These are phyloP conservation scores for Aspergillus niger DNA, from an alignment of 2,329 filamentous ascomycete species.

Conservation along the genomic window DNA sequence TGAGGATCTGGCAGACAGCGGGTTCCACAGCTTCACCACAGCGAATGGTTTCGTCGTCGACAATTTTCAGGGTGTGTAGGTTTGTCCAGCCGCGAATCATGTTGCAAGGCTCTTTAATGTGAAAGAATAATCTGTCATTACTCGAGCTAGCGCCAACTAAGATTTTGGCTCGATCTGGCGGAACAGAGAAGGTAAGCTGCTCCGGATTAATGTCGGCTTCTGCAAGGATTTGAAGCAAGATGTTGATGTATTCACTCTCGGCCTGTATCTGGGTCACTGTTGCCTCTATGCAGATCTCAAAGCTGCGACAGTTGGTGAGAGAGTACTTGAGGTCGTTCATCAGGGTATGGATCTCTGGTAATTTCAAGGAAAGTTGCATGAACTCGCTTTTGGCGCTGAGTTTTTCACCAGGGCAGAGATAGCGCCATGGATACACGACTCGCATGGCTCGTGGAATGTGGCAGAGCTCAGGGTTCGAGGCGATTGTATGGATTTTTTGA, in stretches of 20 bases:
- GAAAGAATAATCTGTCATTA: too few relatives aligned
- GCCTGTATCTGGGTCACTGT: too few relatives aligned
- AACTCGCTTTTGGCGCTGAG: too few relatives aligned
- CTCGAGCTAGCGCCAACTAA: too few relatives aligned
- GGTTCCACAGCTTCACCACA: neutral
- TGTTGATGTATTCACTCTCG: neutral
- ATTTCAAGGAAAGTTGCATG: too few relatives aligned
- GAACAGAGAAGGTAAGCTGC: neutral
- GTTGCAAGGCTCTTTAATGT: neutral
- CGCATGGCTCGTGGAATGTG: neutral
- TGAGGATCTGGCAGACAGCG: neutral
- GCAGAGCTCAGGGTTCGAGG: neutral
- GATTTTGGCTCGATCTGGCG: too few relatives aligned
- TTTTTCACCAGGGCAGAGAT: too few relatives aligned
- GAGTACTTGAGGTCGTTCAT: neutral
- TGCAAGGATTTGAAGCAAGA: neutral
- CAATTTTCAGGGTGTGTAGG: neutral
- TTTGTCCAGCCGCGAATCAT: neutral
- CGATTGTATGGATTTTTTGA: neutral
- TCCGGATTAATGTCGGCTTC: neutral
- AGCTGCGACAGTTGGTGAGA: neutral
- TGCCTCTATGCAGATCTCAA: neutral
- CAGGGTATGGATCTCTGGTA: neutral
- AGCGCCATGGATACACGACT: neutral
- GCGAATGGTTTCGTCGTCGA: neutral